Percentiles rank a stretch among this genome's conserved stretches.
Conservation (phyloP, 1,139 yeast species). For the Sugiyamaella xylanicola region DNA sequence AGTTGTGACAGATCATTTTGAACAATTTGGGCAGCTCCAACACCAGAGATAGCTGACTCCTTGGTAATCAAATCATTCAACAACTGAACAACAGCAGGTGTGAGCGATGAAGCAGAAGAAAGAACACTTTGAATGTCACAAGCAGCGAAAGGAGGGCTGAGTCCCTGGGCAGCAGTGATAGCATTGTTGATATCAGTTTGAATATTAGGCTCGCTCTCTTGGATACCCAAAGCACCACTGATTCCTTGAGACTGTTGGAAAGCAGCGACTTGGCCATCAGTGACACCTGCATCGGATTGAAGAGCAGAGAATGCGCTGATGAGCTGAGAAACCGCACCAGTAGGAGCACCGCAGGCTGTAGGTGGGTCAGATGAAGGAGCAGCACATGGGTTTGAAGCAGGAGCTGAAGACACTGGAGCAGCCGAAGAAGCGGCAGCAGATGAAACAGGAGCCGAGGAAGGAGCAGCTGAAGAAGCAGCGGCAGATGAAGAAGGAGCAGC, state of each 20-base stretch:
- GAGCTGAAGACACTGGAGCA: slow-evolving; percentile 9
- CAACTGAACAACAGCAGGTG: slow-evolving; percentile 19
- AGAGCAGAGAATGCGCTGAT: slow-evolving; percentile 3
- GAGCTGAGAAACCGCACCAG: slow-evolving; percentile 1
- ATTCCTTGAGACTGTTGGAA: slow-evolving; percentile 19
- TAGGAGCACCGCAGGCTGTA: not conserved
- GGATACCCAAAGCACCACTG: slow-evolving; percentile 26
- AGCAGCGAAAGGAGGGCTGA: slow-evolving; percentile 3
- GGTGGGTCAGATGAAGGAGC: not conserved
- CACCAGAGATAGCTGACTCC: slow-evolving; percentile 24
- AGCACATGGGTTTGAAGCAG: not conserved
- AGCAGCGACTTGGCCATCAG: not conserved
- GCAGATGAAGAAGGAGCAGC: slow-evolving; percentile 3
- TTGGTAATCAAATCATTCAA: slow-evolving; percentile 22
- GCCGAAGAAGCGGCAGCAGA: slow-evolving; percentile 7
- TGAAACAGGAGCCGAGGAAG: not conserved
- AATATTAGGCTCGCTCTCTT: slow-evolving; percentile 14
- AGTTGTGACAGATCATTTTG: slow-evolving; percentile 22
- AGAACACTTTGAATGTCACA: slow-evolving; percentile 16
- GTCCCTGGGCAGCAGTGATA: not conserved
- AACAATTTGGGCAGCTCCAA: slow-evolving; percentile 25
- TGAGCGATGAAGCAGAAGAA: slow-evolving; percentile 11
- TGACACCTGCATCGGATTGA: slow-evolving; percentile 2
- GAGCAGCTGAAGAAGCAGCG: not conserved
- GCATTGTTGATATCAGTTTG: slow-evolving; percentile 2